Evolutionary conservation across 148 eudicot species (phyloP), one percentile per base, ranked within the genome.

Genomic region (Heliamphora exappendiculata): DNA sequence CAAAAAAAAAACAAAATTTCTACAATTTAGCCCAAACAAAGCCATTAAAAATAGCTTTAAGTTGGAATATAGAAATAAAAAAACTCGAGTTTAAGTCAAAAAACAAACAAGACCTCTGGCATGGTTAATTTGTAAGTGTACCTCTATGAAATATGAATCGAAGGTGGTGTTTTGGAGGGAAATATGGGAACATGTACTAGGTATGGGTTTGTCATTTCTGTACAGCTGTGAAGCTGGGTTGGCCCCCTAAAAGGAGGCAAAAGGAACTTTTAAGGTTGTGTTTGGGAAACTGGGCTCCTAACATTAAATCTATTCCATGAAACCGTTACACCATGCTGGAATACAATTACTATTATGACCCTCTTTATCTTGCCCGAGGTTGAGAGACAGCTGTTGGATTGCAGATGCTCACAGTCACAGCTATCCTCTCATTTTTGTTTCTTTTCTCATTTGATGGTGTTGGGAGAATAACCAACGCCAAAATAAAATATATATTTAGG

Each of bases 401-500:
- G 39, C 20, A 29, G 29, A 22, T 10, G n/a, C n/a, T n/a, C n/a
- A n/a, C 98, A 92, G 79, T 92, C 98, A 69, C 81, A 67, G 72
- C 92, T 90, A 44, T 91, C 97, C n/a, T n/a, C n/a, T n/a, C n/a
- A n/a, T n/a, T n/a, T n/a, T n/a, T n/a, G n/a, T n/a, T n/a, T n/a
- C n/a, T n/a, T n/a, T n/a, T n/a, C n/a, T n/a, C n/a, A n/a, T n/a
- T n/a, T n/a, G n/a, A n/a, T n/a, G n/a, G n/a, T n/a, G n/a, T n/a
- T n/a, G n/a, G n/a, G n/a, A n/a, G n/a, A n/a, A n/a, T n/a, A n/a
- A n/a, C n/a, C n/a, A n/a, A n/a, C n/a, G n/a, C n/a, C n/a, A n/a
- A n/a, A n/a, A n/a, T n/a, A n/a, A n/a, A n/a, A n/a, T n/a, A n/a
- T n/a, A n/a, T n/a, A n/a, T n/a, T n/a, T n/a, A n/a, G n/a, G n/a